These are phyloP conservation scores for Sindora glabra DNA, from an alignment of 306 rosid genomes.

Conservation along the genomic window DNA sequence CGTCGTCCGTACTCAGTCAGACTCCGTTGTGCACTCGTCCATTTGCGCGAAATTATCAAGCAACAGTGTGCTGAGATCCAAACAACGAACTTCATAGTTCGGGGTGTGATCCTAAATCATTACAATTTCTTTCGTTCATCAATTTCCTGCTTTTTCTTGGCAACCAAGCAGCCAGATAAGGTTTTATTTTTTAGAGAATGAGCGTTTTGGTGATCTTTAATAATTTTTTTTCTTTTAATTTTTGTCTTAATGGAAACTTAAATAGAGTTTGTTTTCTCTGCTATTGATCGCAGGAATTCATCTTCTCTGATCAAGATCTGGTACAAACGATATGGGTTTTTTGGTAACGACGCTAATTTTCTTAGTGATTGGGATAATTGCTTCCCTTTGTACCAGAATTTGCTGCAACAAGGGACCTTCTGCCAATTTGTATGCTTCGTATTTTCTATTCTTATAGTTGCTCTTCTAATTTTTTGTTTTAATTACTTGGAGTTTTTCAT, in stretches of 20 bases:
- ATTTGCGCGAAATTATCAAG: slow-evolving; percentile 12
- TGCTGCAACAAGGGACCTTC: slow-evolving; percentile 82
- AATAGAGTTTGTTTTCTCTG: background rate
- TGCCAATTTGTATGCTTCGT: slow-evolving; percentile 49
- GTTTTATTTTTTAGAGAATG: background rate
- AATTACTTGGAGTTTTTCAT: background rate
- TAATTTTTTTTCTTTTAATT: background rate
- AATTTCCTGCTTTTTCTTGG: slow-evolving; percentile 8
- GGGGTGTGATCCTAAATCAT: slow-evolving; percentile 12
- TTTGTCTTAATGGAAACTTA: background rate
- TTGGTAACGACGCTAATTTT: slow-evolving; percentile 69
- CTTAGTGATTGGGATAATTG: slow-evolving; percentile 62
- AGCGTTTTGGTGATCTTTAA: background rate
- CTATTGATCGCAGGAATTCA: slow-evolving; percentile 23
- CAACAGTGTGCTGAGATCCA: slow-evolving; percentile 19
- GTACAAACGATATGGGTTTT: slow-evolving; percentile 65
- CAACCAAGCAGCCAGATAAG: slow-evolving; percentile 9
- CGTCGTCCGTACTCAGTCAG: background rate
- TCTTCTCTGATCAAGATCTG: slow-evolving; percentile 41
- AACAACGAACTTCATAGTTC: slow-evolving; percentile 12
- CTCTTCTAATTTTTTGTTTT: background rate
- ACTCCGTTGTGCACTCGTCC: background rate
- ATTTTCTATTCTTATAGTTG: background rate
- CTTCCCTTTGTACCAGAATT: slow-evolving; percentile 64
- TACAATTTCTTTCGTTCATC: background rate